Conservation (phyloP, 1,139 yeast species). For the Kodamaea fungicola region DNA sequence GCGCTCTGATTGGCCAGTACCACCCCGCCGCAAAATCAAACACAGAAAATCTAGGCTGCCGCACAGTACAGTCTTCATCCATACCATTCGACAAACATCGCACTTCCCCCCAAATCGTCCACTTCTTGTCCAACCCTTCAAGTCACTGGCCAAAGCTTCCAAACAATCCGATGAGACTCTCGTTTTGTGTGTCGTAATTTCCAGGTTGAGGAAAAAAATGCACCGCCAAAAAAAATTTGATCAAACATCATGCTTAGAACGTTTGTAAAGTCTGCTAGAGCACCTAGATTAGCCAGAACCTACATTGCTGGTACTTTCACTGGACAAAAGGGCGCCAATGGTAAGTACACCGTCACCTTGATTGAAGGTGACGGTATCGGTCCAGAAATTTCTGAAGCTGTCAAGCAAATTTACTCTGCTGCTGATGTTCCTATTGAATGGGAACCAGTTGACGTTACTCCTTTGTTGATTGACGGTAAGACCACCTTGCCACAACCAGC, state of each 20-base stretch:
- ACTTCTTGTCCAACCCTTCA: not conserved
- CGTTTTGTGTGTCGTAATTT: not conserved
- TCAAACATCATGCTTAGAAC: constrained; percentile 39
- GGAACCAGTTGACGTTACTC: constrained; percentile 97
- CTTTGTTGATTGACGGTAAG: constrained; percentile 85
- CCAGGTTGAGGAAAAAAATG: not conserved
- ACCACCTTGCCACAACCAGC: constrained; percentile 93
- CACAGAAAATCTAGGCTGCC: not conserved
- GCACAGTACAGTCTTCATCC: not conserved
- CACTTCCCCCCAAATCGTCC: not conserved
- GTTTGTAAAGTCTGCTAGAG: constrained; percentile 30
- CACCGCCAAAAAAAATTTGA: constrained; percentile 1
- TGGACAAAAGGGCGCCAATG: constrained; percentile 47
- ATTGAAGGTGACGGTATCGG: constrained; percentile 99
- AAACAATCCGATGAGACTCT: not conserved
- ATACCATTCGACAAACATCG: constrained; percentile 1
- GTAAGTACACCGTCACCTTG: constrained; percentile 88
- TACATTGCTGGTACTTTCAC: constrained; percentile 51
- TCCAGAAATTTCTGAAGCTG: constrained; percentile 89
- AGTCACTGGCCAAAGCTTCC: not conserved
- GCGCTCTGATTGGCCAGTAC: constrained; percentile 4
- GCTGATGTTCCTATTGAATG: constrained; percentile 95
- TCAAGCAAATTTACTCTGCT: constrained; percentile 85
- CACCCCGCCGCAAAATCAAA: not conserved
- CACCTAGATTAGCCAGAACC: constrained; percentile 44